Conservation (phyloP, 2,329 filamentous ascomycete genomes). For the Aspergillus aculeatinus region DNA sequence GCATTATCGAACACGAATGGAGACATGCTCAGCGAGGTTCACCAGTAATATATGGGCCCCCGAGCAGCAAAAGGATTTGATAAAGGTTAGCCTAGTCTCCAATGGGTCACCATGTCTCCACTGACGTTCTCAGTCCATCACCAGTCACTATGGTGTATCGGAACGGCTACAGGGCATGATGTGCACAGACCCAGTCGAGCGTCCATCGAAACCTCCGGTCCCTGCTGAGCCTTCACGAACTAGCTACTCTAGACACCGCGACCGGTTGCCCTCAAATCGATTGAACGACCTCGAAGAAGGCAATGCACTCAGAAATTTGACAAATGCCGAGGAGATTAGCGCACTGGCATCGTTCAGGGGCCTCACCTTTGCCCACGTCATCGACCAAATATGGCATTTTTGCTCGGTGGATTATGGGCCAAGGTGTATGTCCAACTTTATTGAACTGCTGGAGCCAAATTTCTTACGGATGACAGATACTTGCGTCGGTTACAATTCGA, state of each 20-base stretch:
- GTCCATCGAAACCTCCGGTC: conserved; percentile 21
- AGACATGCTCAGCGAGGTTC: background rate
- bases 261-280: conserved; percentile 15
- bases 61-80: conserved; percentile 55
- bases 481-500: conserved; percentile 69
- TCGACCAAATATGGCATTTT: conserved; percentile 73
- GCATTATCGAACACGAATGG: background rate
- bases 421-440: conserved; percentile 51
- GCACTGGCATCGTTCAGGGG: conserved; percentile 29
- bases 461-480: conserved; percentile 51
- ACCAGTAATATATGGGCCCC: conserved; percentile 69
- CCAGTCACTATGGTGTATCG: conserved; percentile 66
- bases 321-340: conserved; percentile 21
- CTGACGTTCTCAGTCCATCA: conserved; percentile 45
- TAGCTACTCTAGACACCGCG: conserved; percentile 8
- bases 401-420: conserved; percentile 69
- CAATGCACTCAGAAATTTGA: conserved; percentile 23
- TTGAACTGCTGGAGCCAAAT: background rate
- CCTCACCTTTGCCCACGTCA: conserved; percentile 58
- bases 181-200: conserved; percentile 53
- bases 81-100: conserved; percentile 42
- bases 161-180: conserved; percentile 65
- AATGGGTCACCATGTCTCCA: background rate
- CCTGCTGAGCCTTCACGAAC: conserved; percentile 16
- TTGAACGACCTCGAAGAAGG: conserved; percentile 35